A percentile compares a stretch with the other conserved stretches of the same genome.
phyloP scores from a whole-genome alignment of 305 asterid genomes.

The Euphrasia arctica region DNA sequence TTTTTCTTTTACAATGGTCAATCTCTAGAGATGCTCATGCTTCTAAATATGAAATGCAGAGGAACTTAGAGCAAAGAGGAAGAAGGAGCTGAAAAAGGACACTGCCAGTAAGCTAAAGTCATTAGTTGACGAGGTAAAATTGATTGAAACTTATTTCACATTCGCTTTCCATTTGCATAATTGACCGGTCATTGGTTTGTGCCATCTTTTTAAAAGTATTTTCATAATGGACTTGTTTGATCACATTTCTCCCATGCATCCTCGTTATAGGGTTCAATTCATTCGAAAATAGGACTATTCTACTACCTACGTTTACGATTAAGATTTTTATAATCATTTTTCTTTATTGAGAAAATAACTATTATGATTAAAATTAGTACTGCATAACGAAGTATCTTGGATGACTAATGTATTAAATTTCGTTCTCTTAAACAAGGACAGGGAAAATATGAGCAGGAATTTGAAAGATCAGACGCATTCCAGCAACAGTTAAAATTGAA shows the following conservation, averaged over 20 bases:
- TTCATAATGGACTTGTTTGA: conserved; percentile 2
- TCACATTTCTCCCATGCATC: conserved; percentile 10
- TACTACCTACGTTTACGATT: neutral
- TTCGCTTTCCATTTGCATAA: conserved; percentile 10
- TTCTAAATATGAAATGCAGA: conserved; percentile 51
- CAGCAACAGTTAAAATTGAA: conserved; percentile 85
- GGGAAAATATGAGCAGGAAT: conserved; percentile 94
- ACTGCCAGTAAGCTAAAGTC: conserved; percentile 85
- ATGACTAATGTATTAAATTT: conserved; percentile 14
- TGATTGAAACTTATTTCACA: conserved; percentile 1
- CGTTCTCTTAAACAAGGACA: conserved; percentile 28
- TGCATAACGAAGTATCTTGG: conserved; percentile 11
- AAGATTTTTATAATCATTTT: neutral
- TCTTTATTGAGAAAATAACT: neutral
- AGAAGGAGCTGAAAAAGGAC: conserved; percentile 88
- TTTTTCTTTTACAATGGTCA: neutral
- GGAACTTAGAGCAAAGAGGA: conserved; percentile 87
- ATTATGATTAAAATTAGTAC: conserved; percentile 6
- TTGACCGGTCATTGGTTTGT: conserved; percentile 20
- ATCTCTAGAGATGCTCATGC: conserved; percentile 26
- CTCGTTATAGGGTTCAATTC: conserved; percentile 1
- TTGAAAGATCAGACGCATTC: conserved; percentile 76
- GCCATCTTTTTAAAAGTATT: neutral
- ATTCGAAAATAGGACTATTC: conserved; percentile 16
- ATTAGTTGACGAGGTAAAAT: conserved; percentile 70